Evolutionary conservation across 768 basidiomycete genomes (phyloP), one percentile per base, ranked within the genome.

Genomic region (Tricholoma sp.): DNA sequence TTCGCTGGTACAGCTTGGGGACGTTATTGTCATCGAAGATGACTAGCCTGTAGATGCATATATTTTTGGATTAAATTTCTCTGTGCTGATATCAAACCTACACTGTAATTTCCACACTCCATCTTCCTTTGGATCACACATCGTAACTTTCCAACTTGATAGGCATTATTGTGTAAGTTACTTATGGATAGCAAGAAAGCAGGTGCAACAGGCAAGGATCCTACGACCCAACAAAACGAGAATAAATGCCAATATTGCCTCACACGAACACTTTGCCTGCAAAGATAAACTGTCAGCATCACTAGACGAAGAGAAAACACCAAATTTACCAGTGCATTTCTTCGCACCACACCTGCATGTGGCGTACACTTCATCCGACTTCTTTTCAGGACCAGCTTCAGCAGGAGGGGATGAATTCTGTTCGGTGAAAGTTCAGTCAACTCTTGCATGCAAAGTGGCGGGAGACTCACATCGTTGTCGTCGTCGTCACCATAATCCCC

Each of bases 261-360:
- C 15, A 49, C 5, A 29, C 7, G 18, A 49, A 49, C 5, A 49
- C 31, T 31, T 49, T 31, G 29, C 47, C 47, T 49, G 29, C n/a
- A 49, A 1, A 17, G 4, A 49, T 17, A 32, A 24, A 29, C 6
- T n/a, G 29, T 49, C 15, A 49, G 29, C 31, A 8, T 17, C 47
- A 32, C 15, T 10, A 9, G 15, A 24, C 9, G 15, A 32, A n/a
- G 29, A 8, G 8, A 32, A 31, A 31, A 49, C 8, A 49, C 15
- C 15, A 7, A 49, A 47, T 63, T 52, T 51, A 72, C 83, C 81
- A 56, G 70, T 77, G 61, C 85, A 87, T 28, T 76, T 81, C 11
- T 53, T 57, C 3, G 81, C 73, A 2, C 80, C 83, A 63, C 84
- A 86, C 29, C 68, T 68, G 63, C 84, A 86, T 15, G 57, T 61